phyloP scores from a whole-genome alignment of 805 yeast genomes.

The Saccharomycopsis selenospora region DNA sequence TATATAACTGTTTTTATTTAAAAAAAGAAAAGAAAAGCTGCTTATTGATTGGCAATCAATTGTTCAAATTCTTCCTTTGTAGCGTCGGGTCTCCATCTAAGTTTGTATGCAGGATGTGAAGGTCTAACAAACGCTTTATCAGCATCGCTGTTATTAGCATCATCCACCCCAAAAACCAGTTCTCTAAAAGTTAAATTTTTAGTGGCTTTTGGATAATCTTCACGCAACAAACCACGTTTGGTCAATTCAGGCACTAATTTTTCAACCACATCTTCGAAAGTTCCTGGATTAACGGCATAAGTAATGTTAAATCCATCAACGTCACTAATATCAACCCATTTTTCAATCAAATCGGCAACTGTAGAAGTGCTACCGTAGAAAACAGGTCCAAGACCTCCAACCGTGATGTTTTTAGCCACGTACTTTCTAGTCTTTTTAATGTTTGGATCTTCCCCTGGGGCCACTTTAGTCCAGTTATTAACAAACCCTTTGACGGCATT shows the following conservation, averaged over 20 bases:
- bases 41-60: no score
- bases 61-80: slow-evolving; percentile 28
- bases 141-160: slow-evolving; percentile 20
- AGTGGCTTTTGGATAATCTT: slow-evolving; percentile 31
- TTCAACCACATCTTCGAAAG: slow-evolving; percentile 34
- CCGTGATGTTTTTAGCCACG: slow-evolving; percentile 28
- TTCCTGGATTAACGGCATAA: slow-evolving; percentile 32
- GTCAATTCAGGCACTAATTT: slow-evolving; percentile 33
- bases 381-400: slow-evolving; percentile 27
- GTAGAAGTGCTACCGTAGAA: slow-evolving; percentile 31
- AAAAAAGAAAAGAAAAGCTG: no score
- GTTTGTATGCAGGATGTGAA: slow-evolving; percentile 23
- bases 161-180: slow-evolving; percentile 28
- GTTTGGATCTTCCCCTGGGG: slow-evolving; percentile 25
- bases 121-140: slow-evolving; percentile 22
- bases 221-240: slow-evolving; percentile 31
- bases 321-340: slow-evolving; percentile 33
- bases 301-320: slow-evolving; percentile 39
- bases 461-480: slow-evolving; percentile 28
- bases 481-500: slow-evolving; percentile 29
- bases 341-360: slow-evolving; percentile 35
- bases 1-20: no score
- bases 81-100: slow-evolving; percentile 26
- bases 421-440: slow-evolving; percentile 24
- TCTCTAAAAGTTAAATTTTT: slow-evolving; percentile 33